Conservation (phyloP, 495 filamentous ascomycete genomes). For the Xylaria venustula region DNA sequence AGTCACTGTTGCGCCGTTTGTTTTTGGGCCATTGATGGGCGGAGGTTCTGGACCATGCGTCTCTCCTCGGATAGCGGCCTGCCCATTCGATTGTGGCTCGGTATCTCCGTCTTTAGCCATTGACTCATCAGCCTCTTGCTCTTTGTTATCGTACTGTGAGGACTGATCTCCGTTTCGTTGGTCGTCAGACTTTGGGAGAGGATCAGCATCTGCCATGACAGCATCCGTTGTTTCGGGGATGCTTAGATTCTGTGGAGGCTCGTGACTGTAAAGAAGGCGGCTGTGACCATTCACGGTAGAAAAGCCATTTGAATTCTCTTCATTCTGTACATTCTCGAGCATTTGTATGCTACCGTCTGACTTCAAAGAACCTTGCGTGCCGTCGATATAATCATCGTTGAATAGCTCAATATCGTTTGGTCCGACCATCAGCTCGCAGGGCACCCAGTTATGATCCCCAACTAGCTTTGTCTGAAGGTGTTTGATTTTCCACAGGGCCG, state of each 20-base stretch:
- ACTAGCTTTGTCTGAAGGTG: conserved; percentile 73
- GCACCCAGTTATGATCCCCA: conserved; percentile 78
- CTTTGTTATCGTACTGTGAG: not conserved
- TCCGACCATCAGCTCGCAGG: conserved; percentile 62
- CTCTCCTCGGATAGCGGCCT: conserved; percentile 2
- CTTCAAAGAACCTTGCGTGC: conserved; percentile 20
- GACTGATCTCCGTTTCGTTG: conserved; percentile 9
- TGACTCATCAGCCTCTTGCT: not conserved
- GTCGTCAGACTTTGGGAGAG: too few species aligned
- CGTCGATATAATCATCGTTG: conserved; percentile 34
- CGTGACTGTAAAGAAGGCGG: not conserved
- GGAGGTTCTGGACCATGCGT: conserved; percentile 2
- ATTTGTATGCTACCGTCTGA: conserved; percentile 16
- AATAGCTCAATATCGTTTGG: conserved; percentile 54
- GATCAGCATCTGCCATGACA: conserved; percentile 25
- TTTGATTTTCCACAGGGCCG: conserved; percentile 71
- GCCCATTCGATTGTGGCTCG: not conserved
- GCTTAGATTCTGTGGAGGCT: conserved; percentile 10
- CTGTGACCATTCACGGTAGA: conserved; percentile 7
- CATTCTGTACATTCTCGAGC: conserved; percentile 15
- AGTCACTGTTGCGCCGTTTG: conserved; percentile 51
- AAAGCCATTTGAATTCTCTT: conserved; percentile 10
- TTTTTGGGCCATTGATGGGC: not conserved
- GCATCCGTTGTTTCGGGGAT: conserved; percentile 12
- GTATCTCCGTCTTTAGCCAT: conserved; percentile 26